Evolutionary conservation across 805 yeast genomes (phyloP).

Genomic region (Wickerhamiella brachini): DNA sequence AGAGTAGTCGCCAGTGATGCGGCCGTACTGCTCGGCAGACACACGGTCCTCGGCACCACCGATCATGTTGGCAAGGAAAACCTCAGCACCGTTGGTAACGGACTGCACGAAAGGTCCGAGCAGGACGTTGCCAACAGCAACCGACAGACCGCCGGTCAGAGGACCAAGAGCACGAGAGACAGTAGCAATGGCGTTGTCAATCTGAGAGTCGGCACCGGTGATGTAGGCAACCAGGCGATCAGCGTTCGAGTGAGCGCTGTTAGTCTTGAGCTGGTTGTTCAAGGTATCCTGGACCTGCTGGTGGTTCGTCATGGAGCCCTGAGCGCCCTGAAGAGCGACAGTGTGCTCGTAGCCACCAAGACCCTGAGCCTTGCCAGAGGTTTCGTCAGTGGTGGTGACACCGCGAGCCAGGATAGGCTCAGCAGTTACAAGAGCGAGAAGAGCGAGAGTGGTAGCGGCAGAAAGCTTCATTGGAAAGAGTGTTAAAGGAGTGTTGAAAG

Average conservation of each 20-base stretch:
- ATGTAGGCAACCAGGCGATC: constrained; percentile 15
- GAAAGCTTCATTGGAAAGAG: constrained; percentile 1
- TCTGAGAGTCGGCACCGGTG: constrained; percentile 24
- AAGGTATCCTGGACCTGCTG: constrained; percentile 12
- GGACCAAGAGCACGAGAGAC: constrained; percentile 11
- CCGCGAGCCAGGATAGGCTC: neutral
- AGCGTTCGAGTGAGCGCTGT: constrained; percentile 7
- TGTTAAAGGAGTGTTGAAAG: too few relatives aligned
- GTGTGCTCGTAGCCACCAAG: constrained; percentile 1
- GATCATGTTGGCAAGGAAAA: constrained; percentile 15
- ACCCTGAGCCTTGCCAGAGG: neutral
- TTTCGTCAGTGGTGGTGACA: neutral
- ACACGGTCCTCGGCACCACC: constrained; percentile 6
- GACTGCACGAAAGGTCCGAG: constrained; percentile 23
- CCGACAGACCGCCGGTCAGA: constrained; percentile 12
- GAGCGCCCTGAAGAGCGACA: constrained; percentile 4
- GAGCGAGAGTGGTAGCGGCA: neutral
- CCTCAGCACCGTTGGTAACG: constrained; percentile 22
- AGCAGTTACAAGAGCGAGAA: neutral
- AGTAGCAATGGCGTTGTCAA: constrained; percentile 20
- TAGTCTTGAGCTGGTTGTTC: constrained; percentile 5
- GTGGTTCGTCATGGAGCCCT: constrained; percentile 13
- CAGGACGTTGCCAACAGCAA: constrained; percentile 12
- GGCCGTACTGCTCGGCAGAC: constrained; percentile 5
- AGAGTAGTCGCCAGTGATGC: constrained; percentile 11